Evolutionary conservation across 441 rosid species (phyloP).

Genomic region (Pelargonium australe): DNA sequence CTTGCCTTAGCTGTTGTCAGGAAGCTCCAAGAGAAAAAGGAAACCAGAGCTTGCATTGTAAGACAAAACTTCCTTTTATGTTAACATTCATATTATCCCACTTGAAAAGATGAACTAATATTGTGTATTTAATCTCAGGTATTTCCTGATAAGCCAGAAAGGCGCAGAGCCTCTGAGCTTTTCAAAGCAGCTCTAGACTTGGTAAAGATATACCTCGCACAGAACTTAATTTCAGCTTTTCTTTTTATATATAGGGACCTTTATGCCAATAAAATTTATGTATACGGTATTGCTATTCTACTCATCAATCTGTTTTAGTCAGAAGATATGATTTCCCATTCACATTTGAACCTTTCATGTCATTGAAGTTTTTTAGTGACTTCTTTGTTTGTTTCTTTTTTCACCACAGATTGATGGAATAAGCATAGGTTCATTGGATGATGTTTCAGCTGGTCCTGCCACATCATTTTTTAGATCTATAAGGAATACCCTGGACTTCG

Average conservation of each 20-base stretch:
- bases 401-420: constrained; percentile 63
- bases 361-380: neutral
- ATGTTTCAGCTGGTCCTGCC: constrained; percentile 59
- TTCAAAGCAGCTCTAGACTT: constrained; percentile 73
- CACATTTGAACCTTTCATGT: neutral
- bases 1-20: constrained; percentile 63
- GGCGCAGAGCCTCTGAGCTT: constrained; percentile 65
- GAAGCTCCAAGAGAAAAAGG: constrained; percentile 65
- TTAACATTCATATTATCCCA: constrained; percentile 3
- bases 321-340: neutral
- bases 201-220: constrained; percentile 33
- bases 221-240: neutral
- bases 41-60: constrained; percentile 80
- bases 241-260: too few relatives aligned
- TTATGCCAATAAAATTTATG: too few relatives aligned
- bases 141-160: constrained; percentile 87
- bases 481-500: constrained; percentile 84
- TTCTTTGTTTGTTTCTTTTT: constrained; percentile 11
- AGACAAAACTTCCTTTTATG: constrained; percentile 21
- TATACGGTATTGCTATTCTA: neutral
- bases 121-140: constrained; percentile 43
- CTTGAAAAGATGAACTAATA: constrained; percentile 1
- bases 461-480: constrained; percentile 74
- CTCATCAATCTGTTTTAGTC: neutral
- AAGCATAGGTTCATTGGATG: constrained; percentile 70